A percentile compares a stretch with the other conserved stretches of the same genome.
Conservation (phyloP, 208 protist species). For the Naegleria lovaniensis region DNA sequence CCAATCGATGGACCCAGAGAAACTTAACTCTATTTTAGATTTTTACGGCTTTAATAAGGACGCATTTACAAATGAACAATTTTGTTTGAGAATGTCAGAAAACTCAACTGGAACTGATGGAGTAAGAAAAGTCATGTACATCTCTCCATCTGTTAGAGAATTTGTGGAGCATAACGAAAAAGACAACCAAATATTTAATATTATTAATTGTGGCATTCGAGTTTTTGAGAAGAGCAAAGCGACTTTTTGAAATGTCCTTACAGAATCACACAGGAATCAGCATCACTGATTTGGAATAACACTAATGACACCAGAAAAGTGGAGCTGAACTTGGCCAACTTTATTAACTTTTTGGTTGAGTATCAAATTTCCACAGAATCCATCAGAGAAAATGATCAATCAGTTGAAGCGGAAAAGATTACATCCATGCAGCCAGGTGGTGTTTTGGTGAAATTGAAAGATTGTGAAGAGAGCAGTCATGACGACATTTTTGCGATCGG, state of each 20-base stretch:
- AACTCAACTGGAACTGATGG: not conserved
- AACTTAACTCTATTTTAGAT: not conserved
- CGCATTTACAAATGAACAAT: not conserved
- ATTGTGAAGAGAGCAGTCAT: not conserved
- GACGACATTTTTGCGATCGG: not conserved
- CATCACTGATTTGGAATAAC: not conserved
- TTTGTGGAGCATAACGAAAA: not conserved
- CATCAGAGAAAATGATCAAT: not conserved
- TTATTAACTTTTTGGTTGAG: not conserved
- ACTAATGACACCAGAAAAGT: not conserved
- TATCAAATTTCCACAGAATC: too few relatives aligned
- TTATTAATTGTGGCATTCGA: constrained; percentile 8
- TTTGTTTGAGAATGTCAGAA: not conserved
- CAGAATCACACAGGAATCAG: constrained; percentile 1
- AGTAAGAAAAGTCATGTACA: not conserved
- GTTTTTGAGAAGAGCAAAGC: not conserved
- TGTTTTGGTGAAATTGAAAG: not conserved
- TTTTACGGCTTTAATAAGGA: not conserved
- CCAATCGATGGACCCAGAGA: not conserved
- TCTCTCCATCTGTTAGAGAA: not conserved
- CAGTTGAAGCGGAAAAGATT: not conserved
- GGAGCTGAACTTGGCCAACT: not conserved
- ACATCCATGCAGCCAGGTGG: not conserved
- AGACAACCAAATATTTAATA: not conserved
- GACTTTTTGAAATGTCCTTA: constrained; percentile 17